Evolutionary conservation across 2,329 filamentous ascomycete species (phyloP), one percentile per base, ranked within the genome.

Genomic region (Pestalotiopsis sp.): DNA sequence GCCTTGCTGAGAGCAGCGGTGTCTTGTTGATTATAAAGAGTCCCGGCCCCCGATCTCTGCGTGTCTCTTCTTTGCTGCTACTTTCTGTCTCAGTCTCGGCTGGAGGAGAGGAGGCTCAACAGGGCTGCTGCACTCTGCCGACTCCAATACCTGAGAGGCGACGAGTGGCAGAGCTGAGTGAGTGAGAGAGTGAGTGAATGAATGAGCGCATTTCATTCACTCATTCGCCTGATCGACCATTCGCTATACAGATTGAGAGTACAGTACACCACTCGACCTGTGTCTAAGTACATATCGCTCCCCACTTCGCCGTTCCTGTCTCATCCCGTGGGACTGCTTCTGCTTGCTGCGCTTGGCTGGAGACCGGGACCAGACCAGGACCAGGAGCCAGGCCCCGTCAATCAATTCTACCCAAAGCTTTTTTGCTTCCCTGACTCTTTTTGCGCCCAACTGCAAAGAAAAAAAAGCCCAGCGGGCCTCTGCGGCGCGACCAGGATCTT

Each of bases 371-470:
- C 38, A 27, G 14, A 25, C 60, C 60, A 38, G 38, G 31, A 23
- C 60, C n/a, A 23, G 25, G 13, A n/a, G n/a, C 57, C 23, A 52
- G 20, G 45, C 14, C 45, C 45, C 41, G 36, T 38, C 63, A 4
- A 12, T 66, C 41, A 11, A 17, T 56, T 66, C 64, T 59, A 52
- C 64, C 49, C 64, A 56, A 56, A 60, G 60, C 52, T 14, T 39
- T 36, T 25, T 41, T 23, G n/a, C 7, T 52, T 23, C 41, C 52
- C 52, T 60, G 39, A 31, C 41, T 62, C 57, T 52, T 63, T 67
- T 65, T 68, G 61, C 66, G 66, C 66, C 68, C 68, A 69, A 69
- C 68, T 69, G 61, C 39, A 49, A 52, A 45, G 14, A 45, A 52
- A 52, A 52, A 52, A 52, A n/a, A 49, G 41, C 41, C 45, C 45